These are phyloP conservation scores for Psidium friedrichsthalianum DNA, from an alignment of 345 rosid genomes.

Conservation along the genomic window DNA sequence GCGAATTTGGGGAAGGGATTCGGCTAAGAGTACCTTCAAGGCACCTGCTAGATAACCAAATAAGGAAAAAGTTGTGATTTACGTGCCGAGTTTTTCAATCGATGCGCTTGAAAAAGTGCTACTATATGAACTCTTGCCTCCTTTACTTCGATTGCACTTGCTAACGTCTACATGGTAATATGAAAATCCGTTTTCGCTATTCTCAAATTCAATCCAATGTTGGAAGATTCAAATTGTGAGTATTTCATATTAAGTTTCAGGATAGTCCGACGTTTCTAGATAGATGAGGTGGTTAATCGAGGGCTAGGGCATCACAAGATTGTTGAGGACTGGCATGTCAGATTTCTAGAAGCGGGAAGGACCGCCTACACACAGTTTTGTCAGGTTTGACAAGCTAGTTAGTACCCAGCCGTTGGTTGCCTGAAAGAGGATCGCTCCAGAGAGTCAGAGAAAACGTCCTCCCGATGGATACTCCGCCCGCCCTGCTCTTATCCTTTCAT, in stretches of 20 bases:
- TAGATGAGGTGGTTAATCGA: not conserved
- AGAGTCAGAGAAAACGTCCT: not conserved
- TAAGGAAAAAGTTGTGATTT: not conserved
- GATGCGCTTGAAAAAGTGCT: not conserved
- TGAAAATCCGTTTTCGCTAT: not conserved
- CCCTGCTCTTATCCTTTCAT: not conserved
- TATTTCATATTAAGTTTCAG: too few species aligned
- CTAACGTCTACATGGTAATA: not conserved
- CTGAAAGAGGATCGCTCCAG: not conserved
- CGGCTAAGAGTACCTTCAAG: not conserved
- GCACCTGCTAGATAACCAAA: not conserved
- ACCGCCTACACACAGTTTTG: not conserved
- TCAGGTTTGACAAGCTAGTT: not conserved
- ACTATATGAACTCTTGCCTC: not conserved
- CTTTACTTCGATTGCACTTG: not conserved
- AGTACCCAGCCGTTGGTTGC: not conserved
- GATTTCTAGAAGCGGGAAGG: not conserved
- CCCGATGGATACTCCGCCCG: not conserved
- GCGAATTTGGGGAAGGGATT: not conserved
- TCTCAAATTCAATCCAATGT: not conserved
- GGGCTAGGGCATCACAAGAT: not conserved
- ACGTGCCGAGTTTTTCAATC: not conserved
- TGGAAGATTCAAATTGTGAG: not conserved
- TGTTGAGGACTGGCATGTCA: not conserved
- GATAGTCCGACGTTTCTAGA: not conserved